A percentile compares a stretch with the other conserved stretches of the same genome.
These are phyloP conservation scores for Fusarium nanum DNA, from an alignment of 2,329 filamentous ascomycete genomes.

Conservation along the genomic window DNA sequence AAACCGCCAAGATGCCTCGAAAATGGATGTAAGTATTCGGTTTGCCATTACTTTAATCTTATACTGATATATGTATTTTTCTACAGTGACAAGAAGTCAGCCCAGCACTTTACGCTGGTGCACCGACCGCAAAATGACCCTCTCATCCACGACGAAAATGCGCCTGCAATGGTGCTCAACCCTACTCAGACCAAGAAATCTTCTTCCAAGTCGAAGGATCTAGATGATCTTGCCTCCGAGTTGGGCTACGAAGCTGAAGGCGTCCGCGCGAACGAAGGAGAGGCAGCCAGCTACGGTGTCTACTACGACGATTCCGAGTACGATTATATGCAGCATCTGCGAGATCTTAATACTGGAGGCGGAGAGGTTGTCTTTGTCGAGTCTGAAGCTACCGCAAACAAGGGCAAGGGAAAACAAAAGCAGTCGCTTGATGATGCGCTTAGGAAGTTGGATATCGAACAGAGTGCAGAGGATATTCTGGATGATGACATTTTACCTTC, in stretches of 20 bases:
- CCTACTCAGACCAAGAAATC: conserved; percentile 62
- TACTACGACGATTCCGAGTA: conserved; percentile 96
- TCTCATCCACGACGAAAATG: conserved; percentile 90
- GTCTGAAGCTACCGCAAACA: conserved; percentile 69
- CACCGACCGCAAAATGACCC: conserved; percentile 98
- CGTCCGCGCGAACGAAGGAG: conserved; percentile 90
- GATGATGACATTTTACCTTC: conserved; percentile 82
- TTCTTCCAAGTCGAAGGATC: conserved; percentile 67
- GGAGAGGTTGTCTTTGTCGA: conserved; percentile 89
- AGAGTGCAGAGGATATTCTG: conserved; percentile 68
- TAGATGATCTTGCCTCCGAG: conserved; percentile 81
- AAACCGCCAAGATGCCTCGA: conserved; percentile 66
- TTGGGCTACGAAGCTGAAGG: conserved; percentile 73
- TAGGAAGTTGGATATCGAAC: conserved; percentile 67
- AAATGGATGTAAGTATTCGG: conserved; percentile 28
- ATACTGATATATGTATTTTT: conserved; percentile 19
- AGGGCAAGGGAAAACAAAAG: conserved; percentile 80
- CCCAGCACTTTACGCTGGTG: conserved; percentile 92
- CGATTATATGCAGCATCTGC: conserved; percentile 99
- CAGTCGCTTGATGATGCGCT: conserved; percentile 85
- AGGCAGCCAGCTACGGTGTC: conserved; percentile 92
- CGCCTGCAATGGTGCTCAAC: conserved; percentile 91
- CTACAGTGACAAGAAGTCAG: conserved; percentile 82
- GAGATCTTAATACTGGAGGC: conserved; percentile 80
- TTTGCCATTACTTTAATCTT: too few species aligned